Evolutionary conservation across 2,329 filamentous ascomycete genomes (phyloP).

Genomic region (Colletotrichum neosansevieriae): DNA sequence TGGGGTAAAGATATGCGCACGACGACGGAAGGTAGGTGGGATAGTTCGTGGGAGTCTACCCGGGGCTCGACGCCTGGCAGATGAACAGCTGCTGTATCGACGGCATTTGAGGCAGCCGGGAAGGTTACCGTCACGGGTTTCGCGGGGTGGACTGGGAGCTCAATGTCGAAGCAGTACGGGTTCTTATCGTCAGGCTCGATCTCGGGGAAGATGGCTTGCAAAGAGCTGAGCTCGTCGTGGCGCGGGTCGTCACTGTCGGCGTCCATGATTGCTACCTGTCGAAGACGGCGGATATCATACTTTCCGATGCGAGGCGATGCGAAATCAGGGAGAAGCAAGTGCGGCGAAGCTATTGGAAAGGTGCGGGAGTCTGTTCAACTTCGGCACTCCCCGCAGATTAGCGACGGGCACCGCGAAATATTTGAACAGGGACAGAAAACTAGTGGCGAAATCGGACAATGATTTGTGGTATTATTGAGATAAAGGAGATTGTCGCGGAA

Average conservation of each 20-base stretch:
- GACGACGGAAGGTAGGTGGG: slow-evolving; percentile 69
- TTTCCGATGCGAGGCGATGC: slow-evolving; percentile 4
- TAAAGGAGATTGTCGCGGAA: slow-evolving; percentile 33
- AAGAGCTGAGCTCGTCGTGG: slow-evolving; percentile 68
- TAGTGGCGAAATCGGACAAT: slow-evolving; percentile 24
- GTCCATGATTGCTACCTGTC: slow-evolving; percentile 50
- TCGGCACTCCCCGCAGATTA: slow-evolving; percentile 1
- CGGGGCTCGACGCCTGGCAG: slow-evolving; percentile 32
- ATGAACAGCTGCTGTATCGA: slow-evolving; percentile 36
- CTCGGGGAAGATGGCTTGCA: slow-evolving; percentile 76
- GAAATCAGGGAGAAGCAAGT: background rate
- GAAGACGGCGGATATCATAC: slow-evolving; percentile 28
- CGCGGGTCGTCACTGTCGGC: slow-evolving; percentile 63
- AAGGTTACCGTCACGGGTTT: slow-evolving; percentile 69
- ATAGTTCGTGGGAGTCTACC: slow-evolving; percentile 62
- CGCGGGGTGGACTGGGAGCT: slow-evolving; percentile 68
- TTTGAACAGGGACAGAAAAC: slow-evolving; percentile 13
- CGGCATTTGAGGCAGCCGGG: slow-evolving; percentile 55
- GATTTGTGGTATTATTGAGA: slow-evolving; percentile 19
- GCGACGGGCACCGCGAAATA: slow-evolving; percentile 24
- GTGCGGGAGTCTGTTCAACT: background rate
- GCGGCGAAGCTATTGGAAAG: background rate
- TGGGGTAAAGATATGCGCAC: slow-evolving; percentile 67
- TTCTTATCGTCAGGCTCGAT: slow-evolving; percentile 60
- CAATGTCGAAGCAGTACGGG: slow-evolving; percentile 65